Evolutionary conservation across 306 rosid species (phyloP).

Genomic region (Rubus idaeus): DNA sequence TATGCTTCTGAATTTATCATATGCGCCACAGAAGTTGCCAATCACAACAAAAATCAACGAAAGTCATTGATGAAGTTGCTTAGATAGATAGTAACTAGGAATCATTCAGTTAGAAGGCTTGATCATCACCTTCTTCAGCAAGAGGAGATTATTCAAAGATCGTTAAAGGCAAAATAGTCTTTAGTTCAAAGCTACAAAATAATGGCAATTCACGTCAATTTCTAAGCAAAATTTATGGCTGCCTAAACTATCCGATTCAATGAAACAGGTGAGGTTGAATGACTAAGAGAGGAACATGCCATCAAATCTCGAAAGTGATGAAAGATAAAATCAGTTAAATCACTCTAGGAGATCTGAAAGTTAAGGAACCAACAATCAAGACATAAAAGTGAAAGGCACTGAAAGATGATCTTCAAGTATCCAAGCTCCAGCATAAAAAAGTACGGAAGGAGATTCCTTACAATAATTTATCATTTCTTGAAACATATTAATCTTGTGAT

Average conservation of each 20-base stretch:
- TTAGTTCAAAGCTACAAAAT: background rate
- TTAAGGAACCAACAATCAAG: background rate
- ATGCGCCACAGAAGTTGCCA: background rate
- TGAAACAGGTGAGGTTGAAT: background rate
- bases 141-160: background rate
- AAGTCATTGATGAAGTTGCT: background rate
- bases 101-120: background rate
- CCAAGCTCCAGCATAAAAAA: background rate
- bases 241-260: background rate
- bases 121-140: background rate
- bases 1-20: background rate
- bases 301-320: background rate
- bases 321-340: background rate
- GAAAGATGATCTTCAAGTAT: background rate
- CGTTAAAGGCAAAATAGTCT: background rate
- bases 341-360: slow-evolving; percentile 3
- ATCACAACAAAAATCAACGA: background rate
- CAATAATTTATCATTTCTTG: background rate
- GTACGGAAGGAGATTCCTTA: background rate
- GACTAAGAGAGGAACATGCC: background rate
- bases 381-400: background rate
- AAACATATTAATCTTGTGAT: background rate
- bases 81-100: background rate
- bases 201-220: background rate
- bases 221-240: background rate